Conservation (phyloP, 169 alveolate species). For the Theileria parva region DNA sequence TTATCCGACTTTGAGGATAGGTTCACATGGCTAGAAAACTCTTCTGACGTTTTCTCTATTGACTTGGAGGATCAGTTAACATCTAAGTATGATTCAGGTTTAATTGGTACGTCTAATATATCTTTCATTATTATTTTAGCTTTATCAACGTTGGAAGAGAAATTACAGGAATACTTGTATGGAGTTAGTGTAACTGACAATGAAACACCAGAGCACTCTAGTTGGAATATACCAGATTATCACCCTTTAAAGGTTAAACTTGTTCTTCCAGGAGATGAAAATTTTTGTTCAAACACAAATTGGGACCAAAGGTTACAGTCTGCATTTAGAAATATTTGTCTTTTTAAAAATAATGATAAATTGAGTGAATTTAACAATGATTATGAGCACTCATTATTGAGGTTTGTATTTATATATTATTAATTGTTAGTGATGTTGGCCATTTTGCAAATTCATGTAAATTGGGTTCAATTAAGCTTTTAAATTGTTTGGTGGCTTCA, state of each 20-base stretch:
- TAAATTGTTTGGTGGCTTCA: constrained; percentile 26
- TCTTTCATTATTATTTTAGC: not conserved
- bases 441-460: constrained; percentile 28
- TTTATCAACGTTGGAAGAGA: constrained; percentile 2
- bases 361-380: constrained; percentile 39
- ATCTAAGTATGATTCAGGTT: not conserved
- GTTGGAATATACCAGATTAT: constrained; percentile 60
- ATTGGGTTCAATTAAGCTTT: constrained; percentile 23
- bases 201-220: not conserved
- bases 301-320: constrained; percentile 64
- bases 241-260: constrained; percentile 46
- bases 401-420: constrained; percentile 16
- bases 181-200: constrained; percentile 1
- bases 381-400: constrained; percentile 37
- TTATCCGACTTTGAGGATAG: not conserved
- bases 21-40: constrained; percentile 6
- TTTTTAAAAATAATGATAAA: not conserved
- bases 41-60: not conserved
- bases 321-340: constrained; percentile 43
- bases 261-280: constrained; percentile 25
- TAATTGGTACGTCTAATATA: not conserved
- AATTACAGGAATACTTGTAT: constrained; percentile 21
- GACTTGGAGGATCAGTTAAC: not conserved
- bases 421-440: constrained; percentile 45
- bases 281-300: constrained; percentile 32